These are phyloP conservation scores for Naegleria fowleri DNA, from an alignment of 208 protist species.

Conservation along the genomic window DNA sequence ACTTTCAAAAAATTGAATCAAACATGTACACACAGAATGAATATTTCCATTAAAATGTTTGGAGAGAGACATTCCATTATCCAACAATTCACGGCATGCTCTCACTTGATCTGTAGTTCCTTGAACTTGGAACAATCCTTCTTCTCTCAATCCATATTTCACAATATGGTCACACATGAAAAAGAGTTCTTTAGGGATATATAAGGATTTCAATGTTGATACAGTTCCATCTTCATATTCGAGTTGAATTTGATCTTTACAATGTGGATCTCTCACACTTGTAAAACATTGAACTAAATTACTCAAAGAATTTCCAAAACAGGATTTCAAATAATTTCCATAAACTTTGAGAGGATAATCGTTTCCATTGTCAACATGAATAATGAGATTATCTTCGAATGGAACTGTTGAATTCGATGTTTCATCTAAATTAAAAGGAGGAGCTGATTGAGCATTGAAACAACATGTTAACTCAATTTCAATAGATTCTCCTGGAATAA, in stretches of 20 bases:
- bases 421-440: background rate
- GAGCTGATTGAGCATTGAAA: background rate
- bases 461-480: background rate
- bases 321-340: background rate
- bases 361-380: slow-evolving; percentile 7
- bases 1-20: slow-evolving; percentile 17
- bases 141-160: slow-evolving; percentile 16
- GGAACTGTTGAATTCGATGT: background rate
- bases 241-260: background rate
- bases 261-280: background rate
- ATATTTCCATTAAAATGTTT: background rate
- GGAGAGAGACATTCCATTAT: background rate
- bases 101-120: background rate
- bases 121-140: background rate
- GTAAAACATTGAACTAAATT: background rate
- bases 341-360: background rate
- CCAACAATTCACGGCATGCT: background rate
- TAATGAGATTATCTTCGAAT: slow-evolving; percentile 1
- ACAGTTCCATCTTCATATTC: background rate
- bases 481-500: background rate
- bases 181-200: slow-evolving; percentile 18
- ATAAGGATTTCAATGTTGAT: background rate
- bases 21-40: background rate
- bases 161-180: background rate
- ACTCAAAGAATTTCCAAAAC: slow-evolving; percentile 14